Conservation (phyloP, 148 eudicot genomes). For the Vaccinium vitisidaea region DNA sequence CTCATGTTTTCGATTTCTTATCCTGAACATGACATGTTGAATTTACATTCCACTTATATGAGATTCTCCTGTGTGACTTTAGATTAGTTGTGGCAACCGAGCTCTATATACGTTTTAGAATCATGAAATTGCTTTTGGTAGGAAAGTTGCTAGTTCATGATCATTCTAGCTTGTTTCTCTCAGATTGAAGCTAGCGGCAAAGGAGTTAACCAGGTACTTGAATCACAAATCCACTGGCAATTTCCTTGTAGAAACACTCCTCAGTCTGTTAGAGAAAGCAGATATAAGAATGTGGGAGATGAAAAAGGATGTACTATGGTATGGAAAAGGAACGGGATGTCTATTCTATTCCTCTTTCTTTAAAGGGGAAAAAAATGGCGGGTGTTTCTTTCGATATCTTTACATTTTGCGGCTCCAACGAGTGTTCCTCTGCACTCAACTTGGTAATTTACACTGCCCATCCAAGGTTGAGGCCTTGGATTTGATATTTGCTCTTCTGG, state of each 20-base stretch:
- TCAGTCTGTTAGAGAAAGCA: background rate
- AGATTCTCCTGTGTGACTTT: background rate
- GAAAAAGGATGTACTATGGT: background rate
- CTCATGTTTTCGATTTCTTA: background rate
- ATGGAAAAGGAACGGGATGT: background rate
- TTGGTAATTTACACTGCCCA: background rate
- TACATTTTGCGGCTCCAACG: background rate
- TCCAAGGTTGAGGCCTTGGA: background rate
- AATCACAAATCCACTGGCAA: background rate
- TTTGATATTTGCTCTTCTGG: background rate
- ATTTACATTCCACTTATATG: background rate
- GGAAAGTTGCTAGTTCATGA: background rate
- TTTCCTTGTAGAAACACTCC: background rate
- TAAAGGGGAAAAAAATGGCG: background rate
- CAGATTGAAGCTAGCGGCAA: background rate
- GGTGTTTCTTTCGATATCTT: background rate
- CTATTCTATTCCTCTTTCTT: background rate
- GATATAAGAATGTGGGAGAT: background rate
- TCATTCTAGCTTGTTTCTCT: background rate
- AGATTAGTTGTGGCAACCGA: background rate
- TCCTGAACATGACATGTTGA: background rate
- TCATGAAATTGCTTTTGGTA: background rate
- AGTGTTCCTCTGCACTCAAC: background rate
- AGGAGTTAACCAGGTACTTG: background rate
- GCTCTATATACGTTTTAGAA: background rate